Percentiles rank a stretch among this genome's conserved stretches.
These are phyloP conservation scores for Boletus tylopilopsis DNA, from an alignment of 768 basidiomycete species.

Conservation along the genomic window DNA sequence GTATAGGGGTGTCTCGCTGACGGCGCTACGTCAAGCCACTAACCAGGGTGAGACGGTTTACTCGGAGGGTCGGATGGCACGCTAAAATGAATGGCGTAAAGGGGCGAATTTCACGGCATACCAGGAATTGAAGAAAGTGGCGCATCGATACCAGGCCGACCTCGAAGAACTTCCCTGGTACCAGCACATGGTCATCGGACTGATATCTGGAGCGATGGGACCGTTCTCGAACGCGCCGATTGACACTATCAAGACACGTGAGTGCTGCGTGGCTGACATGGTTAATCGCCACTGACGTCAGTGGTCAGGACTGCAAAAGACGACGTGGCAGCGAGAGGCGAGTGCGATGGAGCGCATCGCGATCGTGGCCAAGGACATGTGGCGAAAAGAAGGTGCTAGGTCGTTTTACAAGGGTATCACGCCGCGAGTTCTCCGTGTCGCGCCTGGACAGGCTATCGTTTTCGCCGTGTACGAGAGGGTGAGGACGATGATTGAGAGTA, in stretches of 20 bases:
- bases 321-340: conserved; percentile 67
- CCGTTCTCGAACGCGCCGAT: conserved; percentile 98
- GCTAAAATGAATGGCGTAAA: conserved; percentile 17
- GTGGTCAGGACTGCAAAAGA: conserved; percentile 74
- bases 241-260: conserved; percentile 93
- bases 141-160: conserved; percentile 75
- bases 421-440: conserved; percentile 91
- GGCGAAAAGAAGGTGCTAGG: conserved; percentile 78
- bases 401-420: conserved; percentile 99
- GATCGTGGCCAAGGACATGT: conserved; percentile 88
- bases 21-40: conserved; percentile 93
- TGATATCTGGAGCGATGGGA: conserved; percentile 96
- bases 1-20: conserved; percentile 91
- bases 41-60: conserved; percentile 70
- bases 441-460: conserved; percentile 95
- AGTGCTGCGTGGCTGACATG: conserved; percentile 20
- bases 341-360: conserved; percentile 77
- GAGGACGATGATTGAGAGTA: conserved; percentile 65
- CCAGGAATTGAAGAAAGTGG: conserved; percentile 90
- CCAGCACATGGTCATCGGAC: conserved; percentile 93
- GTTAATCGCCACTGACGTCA: background rate
- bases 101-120: conserved; percentile 98
- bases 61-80: background rate
- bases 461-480: conserved; percentile 97
- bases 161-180: conserved; percentile 81